These are phyloP conservation scores for Yarrowia galli DNA, from an alignment of 1,139 yeast genomes.

Conservation along the genomic window DNA sequence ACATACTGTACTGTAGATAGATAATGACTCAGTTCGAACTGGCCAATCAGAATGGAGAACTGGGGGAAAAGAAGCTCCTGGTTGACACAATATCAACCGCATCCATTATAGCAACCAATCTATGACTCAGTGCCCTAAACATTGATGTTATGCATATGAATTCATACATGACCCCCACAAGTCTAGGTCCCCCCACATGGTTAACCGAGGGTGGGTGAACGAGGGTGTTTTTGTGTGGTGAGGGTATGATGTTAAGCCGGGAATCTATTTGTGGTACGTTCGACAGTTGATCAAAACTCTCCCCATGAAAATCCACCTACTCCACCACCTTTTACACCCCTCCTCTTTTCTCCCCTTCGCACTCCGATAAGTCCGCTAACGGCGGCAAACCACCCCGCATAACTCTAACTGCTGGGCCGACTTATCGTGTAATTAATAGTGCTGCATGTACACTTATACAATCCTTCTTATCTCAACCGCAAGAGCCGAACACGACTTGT, in stretches of 20 bases:
- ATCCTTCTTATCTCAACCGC: too few relatives aligned
- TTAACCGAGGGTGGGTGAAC: neutral
- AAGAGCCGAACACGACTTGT: neutral
- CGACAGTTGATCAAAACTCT: too few relatives aligned
- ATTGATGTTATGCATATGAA: neutral
- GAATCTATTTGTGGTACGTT: too few relatives aligned
- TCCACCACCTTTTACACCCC: neutral
- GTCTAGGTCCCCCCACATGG: neutral
- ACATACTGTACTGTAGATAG: too few relatives aligned
- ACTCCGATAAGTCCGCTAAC: neutral
- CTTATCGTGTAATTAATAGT: neutral
- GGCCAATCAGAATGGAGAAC: too few relatives aligned
- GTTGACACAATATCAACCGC: too few relatives aligned
- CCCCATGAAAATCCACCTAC: too few relatives aligned
- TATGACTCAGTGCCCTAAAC: neutral
- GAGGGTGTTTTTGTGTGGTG: too few relatives aligned
- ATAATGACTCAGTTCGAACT: too few relatives aligned
- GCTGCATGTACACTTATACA: slow-evolving; percentile 1
- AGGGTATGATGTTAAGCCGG: too few relatives aligned
- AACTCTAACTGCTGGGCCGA: neutral
- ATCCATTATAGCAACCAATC: neutral
- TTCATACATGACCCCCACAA: neutral
- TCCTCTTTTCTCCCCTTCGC: neutral
- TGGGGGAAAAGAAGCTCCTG: too few relatives aligned
- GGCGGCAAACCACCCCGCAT: neutral